Evolutionary conservation across 371 early-diverging fungal species (phyloP), one percentile per base, ranked within the genome.

Genomic region (Circinella umbellata): DNA sequence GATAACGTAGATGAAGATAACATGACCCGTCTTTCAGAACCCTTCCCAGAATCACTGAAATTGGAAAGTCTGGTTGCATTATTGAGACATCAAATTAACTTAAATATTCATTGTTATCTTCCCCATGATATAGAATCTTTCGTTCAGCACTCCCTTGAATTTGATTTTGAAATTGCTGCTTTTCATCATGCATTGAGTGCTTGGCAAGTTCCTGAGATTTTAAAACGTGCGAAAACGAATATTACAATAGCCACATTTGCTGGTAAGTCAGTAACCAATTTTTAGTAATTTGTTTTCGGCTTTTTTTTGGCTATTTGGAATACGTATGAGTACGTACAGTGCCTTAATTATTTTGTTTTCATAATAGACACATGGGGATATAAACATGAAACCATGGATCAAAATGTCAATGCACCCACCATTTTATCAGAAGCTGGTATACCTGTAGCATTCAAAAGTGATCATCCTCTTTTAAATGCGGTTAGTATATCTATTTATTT

Each of bases 391-490:
- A 93, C 93, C 7, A 91, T 85, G 83, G 78, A 86, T 67, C 86
- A 87, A 66, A 89, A 91, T 46, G 89, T 90, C 11, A 73, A 88
- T 64, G 69, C 69, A 10, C 90, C 91, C 9, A 81, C 86, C 63
- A 90, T 92, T 42, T 73, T 95, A 48, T 74, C 86, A 15, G 80
- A 88, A 14, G 91, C 91, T 17, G 91, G 92, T 18, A 92, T 93
- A 63, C 80, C 90, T 35, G 92, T 95, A 35, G 91, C 93, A 6
- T 89, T 90, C 74, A 95, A 94, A 82, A 86, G 86, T 61, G 94
- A 95, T 70, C 95, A 95, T 74, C 93, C 94, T 13, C 92, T 94
- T 10, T 74, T 88, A 69, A 92, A 93, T 80, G 81, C 93, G 13
- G 86, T 84, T 78, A 76, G 76, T 61, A 15, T 11, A 4, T 27